These are phyloP conservation scores for Pugionium dolabratum DNA, from an alignment of 345 rosid genomes.

Conservation along the genomic window DNA sequence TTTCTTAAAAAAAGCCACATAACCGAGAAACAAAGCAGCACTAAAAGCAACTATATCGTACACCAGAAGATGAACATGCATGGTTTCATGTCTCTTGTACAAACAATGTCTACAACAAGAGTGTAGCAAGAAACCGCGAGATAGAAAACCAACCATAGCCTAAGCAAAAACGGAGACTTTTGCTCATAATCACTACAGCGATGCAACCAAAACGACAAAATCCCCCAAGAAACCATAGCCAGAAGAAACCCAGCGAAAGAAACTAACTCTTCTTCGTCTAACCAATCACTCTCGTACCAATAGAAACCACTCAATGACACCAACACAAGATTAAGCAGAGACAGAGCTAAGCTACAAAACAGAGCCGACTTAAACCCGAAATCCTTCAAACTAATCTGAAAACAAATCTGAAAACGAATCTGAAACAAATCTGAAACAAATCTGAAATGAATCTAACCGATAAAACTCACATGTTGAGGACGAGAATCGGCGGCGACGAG, in stretches of 20 bases:
- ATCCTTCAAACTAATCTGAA: too few relatives aligned
- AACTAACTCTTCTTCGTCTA: constrained; percentile 45
- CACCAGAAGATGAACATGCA: too few relatives aligned
- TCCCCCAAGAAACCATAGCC: constrained; percentile 62
- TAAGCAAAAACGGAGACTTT: constrained; percentile 55
- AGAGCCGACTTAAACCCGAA: constrained; percentile 41
- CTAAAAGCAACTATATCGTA: too few relatives aligned
- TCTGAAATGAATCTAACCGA: too few relatives aligned
- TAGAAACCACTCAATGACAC: constrained; percentile 55
- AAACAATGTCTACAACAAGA: too few relatives aligned
- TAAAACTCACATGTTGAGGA: too few relatives aligned
- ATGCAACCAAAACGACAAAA: constrained; percentile 47
- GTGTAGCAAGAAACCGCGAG: constrained; percentile 53
- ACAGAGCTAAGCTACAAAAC: constrained; percentile 53
- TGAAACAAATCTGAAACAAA: too few relatives aligned
- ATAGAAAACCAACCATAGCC: constrained; percentile 72
- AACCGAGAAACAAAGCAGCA: too few relatives aligned
- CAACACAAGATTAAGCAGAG: constrained; percentile 50
- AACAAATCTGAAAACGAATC: too few relatives aligned
- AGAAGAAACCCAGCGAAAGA: constrained; percentile 54
- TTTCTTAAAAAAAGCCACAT: too few relatives aligned
- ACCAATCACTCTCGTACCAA: constrained; percentile 65
- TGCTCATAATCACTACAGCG: constrained; percentile 36
- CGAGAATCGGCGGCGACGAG: too few relatives aligned
- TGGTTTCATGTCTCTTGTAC: too few relatives aligned